Percentiles rank a stretch among this genome's conserved stretches.
Evolutionary conservation across 2,329 filamentous ascomycete genomes (phyloP).

Genomic region (Aspergillus sojae): DNA sequence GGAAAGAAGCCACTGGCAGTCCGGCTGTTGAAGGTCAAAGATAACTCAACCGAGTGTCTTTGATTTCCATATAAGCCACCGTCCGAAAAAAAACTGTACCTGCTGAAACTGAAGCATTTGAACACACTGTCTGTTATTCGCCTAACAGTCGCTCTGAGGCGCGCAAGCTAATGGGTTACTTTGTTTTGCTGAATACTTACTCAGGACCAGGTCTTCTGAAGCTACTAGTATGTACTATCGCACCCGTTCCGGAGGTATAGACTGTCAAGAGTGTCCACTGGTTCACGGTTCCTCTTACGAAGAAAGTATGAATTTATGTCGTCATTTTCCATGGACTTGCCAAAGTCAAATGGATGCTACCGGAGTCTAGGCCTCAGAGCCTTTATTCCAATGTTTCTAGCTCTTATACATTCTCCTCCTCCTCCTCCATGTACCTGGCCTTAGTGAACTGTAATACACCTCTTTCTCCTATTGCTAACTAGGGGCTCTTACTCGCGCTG

Average conservation of each 20-base stretch:
- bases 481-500: not conserved
- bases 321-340: constrained; percentile 13
- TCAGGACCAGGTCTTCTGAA: not conserved
- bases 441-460: not conserved
- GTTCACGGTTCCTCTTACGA: not conserved
- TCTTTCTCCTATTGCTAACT: not conserved
- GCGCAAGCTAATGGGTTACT: not conserved
- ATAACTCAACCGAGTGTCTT: not conserved
- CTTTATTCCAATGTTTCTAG: not conserved
- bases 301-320: constrained; percentile 12
- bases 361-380: constrained; percentile 9
- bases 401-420: not conserved
- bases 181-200: not conserved
- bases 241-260: not conserved
- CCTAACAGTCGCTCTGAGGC: not conserved
- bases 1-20: not conserved
- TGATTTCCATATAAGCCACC: not conserved
- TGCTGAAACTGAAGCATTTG: not conserved
- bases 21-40: not conserved
- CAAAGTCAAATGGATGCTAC: constrained; percentile 4
- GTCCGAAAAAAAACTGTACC: not conserved
- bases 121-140: not conserved
- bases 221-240: not conserved
- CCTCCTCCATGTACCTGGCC: not conserved
- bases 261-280: not conserved